These are phyloP conservation scores for Diaporthe citri DNA, from an alignment of 2,329 filamentous ascomycete species.

Conservation along the genomic window DNA sequence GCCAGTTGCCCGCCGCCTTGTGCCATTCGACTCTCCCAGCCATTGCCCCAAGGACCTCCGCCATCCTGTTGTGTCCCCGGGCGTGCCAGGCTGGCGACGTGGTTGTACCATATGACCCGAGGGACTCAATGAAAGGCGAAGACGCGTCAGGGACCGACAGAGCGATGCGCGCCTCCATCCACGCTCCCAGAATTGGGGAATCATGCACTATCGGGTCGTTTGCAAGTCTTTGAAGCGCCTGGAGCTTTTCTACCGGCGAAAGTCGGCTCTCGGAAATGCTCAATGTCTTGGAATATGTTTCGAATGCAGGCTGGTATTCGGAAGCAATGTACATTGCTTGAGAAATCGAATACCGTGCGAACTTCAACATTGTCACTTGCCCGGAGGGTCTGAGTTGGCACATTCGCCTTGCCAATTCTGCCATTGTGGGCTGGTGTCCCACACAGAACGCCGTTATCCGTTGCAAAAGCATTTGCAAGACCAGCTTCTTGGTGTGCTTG, in stretches of 20 bases:
- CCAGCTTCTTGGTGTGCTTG: background rate
- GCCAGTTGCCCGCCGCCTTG: conserved; percentile 26
- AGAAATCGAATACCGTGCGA: conserved; percentile 20
- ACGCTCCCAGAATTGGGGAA: background rate
- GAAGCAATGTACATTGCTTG: background rate
- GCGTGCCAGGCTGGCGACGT: background rate
- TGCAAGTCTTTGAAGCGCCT: background rate
- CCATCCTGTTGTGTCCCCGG: conserved; percentile 1
- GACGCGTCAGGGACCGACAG: background rate
- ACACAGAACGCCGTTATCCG: conserved; percentile 1
- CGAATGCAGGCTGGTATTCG: conserved; percentile 12
- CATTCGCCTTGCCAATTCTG: conserved; percentile 17
- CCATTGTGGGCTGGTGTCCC: conserved; percentile 22
- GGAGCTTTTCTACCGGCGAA: background rate
- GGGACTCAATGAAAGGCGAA: background rate
- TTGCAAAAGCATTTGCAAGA: conserved; percentile 7
- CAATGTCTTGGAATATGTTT: conserved; percentile 28
- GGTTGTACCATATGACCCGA: background rate
- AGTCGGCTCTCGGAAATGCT: background rate
- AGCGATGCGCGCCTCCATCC: conserved; percentile 31
- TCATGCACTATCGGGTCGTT: conserved; percentile 1
- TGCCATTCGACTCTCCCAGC: background rate
- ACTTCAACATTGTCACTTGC: conserved; percentile 18
- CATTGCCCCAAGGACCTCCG: background rate
- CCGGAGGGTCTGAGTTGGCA: background rate